Conservation (phyloP, 257 asterid species). For the Nicotiana knightiana region DNA sequence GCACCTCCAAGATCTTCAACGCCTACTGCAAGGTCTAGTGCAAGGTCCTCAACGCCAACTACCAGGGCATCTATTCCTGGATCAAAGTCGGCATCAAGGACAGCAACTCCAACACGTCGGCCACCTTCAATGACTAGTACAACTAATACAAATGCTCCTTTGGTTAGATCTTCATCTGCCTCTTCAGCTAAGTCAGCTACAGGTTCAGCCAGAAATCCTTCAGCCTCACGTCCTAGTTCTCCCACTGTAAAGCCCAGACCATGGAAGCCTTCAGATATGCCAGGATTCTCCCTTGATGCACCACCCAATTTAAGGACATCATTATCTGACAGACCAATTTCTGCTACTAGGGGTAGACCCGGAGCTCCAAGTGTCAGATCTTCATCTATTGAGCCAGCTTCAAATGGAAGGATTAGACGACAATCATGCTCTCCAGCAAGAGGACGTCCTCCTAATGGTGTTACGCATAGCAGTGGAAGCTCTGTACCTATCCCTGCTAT, state of each 20-base stretch:
- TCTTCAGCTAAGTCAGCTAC: conserved; percentile 44
- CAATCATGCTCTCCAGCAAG: conserved; percentile 92
- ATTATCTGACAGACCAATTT: conserved; percentile 74
- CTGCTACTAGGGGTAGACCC: conserved; percentile 89
- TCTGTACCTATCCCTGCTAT: conserved; percentile 68
- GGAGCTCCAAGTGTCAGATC: conserved; percentile 77
- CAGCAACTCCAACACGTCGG: conserved; percentile 82
- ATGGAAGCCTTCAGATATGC: conserved; percentile 98
- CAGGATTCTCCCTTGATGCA: conserved; percentile 87
- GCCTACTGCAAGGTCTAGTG: conserved; percentile 66
- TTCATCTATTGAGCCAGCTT: conserved; percentile 68
- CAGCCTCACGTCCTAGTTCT: conserved; percentile 59
- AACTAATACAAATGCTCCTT: conserved; percentile 31
- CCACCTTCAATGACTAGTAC: conserved; percentile 33
- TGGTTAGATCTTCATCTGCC: conserved; percentile 40
- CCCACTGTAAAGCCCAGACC: conserved; percentile 78
- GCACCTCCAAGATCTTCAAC: conserved; percentile 84
- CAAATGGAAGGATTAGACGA: conserved; percentile 77
- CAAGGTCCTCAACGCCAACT: conserved; percentile 77
- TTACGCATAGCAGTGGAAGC: conserved; percentile 63
- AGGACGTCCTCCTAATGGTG: conserved; percentile 86
- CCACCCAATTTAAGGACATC: conserved; percentile 93
- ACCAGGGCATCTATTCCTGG: conserved; percentile 51
- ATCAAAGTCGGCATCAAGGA: conserved; percentile 61
- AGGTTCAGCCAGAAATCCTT: conserved; percentile 38